Conservation (phyloP, 1,284 basidiomycete species). For the Testicularia cyperi region DNA sequence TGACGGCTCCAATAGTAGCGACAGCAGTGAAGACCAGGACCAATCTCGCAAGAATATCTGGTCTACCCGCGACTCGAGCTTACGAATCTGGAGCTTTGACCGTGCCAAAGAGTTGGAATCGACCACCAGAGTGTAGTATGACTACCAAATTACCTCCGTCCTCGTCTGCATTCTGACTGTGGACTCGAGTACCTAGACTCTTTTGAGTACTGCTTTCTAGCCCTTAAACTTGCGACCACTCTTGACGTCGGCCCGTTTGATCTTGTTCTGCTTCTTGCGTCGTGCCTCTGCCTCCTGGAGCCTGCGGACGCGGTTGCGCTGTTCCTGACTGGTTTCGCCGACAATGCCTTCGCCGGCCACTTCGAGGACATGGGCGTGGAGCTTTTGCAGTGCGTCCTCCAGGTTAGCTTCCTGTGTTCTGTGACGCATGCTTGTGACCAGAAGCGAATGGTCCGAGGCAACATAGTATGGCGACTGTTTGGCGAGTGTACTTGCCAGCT, state of each 20-base stretch:
- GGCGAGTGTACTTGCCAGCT: constrained; percentile 23
- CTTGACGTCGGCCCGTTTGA: constrained; percentile 36
- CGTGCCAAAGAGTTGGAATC: constrained; percentile 1
- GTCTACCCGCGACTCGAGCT: no score
- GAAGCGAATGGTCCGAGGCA: constrained; percentile 25
- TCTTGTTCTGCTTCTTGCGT: constrained; percentile 35
- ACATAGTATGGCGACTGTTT: constrained; percentile 39
- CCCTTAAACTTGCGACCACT: constrained; percentile 36
- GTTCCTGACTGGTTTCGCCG: constrained; percentile 31
- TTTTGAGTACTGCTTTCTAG: no score
- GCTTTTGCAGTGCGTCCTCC: constrained; percentile 32
- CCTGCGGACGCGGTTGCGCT: constrained; percentile 11
- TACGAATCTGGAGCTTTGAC: no score
- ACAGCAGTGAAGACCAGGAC: no score
- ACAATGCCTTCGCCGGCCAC: constrained; percentile 19
- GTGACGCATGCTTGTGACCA: constrained; percentile 26
- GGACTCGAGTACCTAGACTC: no score
- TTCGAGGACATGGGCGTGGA: constrained; percentile 31
- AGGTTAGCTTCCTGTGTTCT: constrained; percentile 35
- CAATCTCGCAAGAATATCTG: no score
- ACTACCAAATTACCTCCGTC: no score
- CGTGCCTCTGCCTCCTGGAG: constrained; percentile 30
- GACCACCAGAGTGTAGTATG: no score
- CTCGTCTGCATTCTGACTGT: no score
- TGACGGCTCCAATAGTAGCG: no score